Evolutionary conservation across 2,329 filamentous ascomycete genomes (phyloP), one percentile per base, ranked within the genome.

Genomic region (Calonectria montana): DNA sequence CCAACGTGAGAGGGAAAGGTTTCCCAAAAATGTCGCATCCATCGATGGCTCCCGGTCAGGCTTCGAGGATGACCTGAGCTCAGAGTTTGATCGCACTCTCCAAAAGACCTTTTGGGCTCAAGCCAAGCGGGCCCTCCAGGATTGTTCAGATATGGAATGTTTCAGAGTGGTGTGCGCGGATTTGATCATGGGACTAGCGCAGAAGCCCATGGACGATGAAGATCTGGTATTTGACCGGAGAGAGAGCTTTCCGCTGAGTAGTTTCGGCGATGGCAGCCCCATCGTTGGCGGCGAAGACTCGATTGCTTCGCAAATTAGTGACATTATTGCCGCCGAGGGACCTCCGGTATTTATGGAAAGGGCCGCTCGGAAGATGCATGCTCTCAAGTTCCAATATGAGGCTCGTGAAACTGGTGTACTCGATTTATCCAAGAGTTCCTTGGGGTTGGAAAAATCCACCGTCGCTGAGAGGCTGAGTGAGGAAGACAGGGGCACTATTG

Each of bases 401-500:
- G 74, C 79, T 29, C 72, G 77, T 7, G 78, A 79, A 65, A 76
- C 75, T 10, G 77, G 78, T 9, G 76, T 79, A 35, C 55, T 79
- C 10, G 78, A 79, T 63, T 67, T 67, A 7, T 76, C 76, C 55
- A 78, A 78, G 65, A 79, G 75, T 48, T 76, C 76, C 4, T 57
- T 79, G 4, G 77, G 77, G 16, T 59, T 79, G 39, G 77, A 79
- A 63, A 79, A 73, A 63, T 69, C 74, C 4, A 74, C 72, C n/a
- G 53, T 72, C 10, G 67, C 70, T 4, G 78, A 79, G 35, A 66
- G 75, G 15, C 29, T 78, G 53, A 80, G 70, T 21, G 82, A 48
- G 77, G 83, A 71, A 67, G 82, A 85, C 23, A 80, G 78, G 21
- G 80, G 84, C 25, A 91, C 90, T 0, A 83, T 91, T 31, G 85